Base-by-base conservation (phyloP, 129 eudicot genomes). In the Dittrichia graveolens region DNA sequence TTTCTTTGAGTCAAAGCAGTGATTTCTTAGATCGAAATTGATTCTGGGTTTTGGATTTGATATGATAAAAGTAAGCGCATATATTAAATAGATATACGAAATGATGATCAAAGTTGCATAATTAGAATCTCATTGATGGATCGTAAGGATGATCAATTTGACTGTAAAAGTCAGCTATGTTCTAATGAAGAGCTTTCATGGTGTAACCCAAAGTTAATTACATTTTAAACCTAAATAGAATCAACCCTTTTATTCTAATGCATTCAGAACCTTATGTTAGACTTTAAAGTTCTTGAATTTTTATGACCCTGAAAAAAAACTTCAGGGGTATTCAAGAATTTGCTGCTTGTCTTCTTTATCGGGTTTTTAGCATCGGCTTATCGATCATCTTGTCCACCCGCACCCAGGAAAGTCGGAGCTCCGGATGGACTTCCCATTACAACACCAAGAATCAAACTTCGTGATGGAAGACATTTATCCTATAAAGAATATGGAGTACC, bases 391-490 rank as follows among this genome's bases (percentile, higher is more conserved):
- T 82, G 73, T 58, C 93, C 99, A 54, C 96, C 96, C 52, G 85
- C 78, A 35, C 88, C 97, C 4, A 94, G 82, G 74, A 69, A 63
- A 50, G 81, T 93, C 46, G 97, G 97, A 65, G 73, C 97, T 5
- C 77, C 85, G 3, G 79, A 79, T 70, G 99, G 97, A 34, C 89
- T 94, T 64, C 89, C 89, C 37, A 62, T 94, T 41, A 94, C 97
- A 49, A 82, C 96, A 70, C 78, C 91, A 0, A 84, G 99, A 82
- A 68, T 94, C 65, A 84, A 82, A 76, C 93, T 94, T 44, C 80
- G 66, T 13, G 99, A 94, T 42, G 99, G 97, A 55, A 90, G 99
- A 58, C 72, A 87, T 75, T 77, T 94, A 72, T 93, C 97, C 65
- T 90, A 94, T 60, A 71, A 74, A 72, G 95, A 94, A 71, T 61